Conservation (phyloP, 2,329 filamentous ascomycete species). For the Penicillium sp. region DNA sequence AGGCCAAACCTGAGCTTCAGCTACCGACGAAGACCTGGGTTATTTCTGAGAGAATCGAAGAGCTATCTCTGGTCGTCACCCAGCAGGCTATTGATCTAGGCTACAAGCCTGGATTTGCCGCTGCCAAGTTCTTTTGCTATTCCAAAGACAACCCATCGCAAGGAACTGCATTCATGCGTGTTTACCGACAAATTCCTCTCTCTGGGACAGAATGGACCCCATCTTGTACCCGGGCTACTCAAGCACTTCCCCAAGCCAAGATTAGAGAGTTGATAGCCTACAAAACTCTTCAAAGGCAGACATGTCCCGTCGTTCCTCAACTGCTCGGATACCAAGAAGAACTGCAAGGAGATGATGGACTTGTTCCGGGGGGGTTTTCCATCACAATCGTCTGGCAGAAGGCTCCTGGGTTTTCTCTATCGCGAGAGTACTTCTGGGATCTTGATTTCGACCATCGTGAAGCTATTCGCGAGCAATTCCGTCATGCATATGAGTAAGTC, state of each 20-base stretch:
- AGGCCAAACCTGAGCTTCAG: background rate
- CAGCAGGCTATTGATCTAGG: background rate
- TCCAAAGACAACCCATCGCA: background rate
- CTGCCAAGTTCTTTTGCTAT: slow-evolving; percentile 3
- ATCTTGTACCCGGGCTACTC: background rate
- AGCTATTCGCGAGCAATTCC: background rate
- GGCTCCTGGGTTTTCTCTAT: background rate
- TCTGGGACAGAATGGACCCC: background rate
- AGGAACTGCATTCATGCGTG: slow-evolving; percentile 3
- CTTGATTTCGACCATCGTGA: background rate
- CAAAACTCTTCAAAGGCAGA: background rate
- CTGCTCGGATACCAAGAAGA: slow-evolving; percentile 3
- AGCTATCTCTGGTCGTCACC: background rate
- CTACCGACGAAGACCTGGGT: background rate
- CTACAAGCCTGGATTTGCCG: background rate
- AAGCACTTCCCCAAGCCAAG: background rate
- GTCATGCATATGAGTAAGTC: background rate
- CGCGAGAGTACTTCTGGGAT: background rate
- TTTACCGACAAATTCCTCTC: slow-evolving; percentile 4
- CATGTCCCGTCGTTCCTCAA: slow-evolving; percentile 1
- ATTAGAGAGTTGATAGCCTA: background rate
- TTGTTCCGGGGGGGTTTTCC: slow-evolving; percentile 1
- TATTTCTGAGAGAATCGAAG: background rate
- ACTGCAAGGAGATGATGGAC: background rate
- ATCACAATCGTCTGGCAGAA: background rate